A percentile compares a stretch with the other conserved stretches of the same genome.
phyloP scores from a whole-genome alignment of 1,284 basidiomycete species.

The Cutaneotrichosporon daszewskae region DNA sequence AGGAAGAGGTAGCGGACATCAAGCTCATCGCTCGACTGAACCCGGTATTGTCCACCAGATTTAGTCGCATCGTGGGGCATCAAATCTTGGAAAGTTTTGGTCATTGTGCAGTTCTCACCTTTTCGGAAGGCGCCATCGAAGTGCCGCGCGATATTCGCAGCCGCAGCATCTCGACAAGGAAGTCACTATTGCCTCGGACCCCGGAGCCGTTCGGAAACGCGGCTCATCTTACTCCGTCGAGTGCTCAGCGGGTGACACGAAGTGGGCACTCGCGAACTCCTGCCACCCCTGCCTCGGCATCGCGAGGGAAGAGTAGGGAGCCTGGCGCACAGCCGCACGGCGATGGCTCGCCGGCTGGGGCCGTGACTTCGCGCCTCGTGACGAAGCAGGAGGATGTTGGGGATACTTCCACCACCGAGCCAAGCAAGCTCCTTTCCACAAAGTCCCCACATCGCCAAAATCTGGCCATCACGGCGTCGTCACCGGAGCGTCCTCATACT shows the following conservation, averaged over 20 bases:
- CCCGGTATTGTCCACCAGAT: slow-evolving; percentile 23
- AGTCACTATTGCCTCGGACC: not conserved
- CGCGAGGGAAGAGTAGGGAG: not conserved
- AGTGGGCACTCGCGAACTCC: not conserved
- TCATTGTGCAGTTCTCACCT: slow-evolving; percentile 28
- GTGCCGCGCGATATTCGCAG: not conserved
- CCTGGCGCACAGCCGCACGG: not conserved
- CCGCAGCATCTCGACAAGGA: not conserved
- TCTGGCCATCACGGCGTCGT: not conserved
- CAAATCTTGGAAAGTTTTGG: slow-evolving; percentile 29
- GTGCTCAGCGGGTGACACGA: not conserved
- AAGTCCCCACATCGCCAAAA: no score
- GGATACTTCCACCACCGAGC: not conserved
- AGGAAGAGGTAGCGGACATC: not conserved
- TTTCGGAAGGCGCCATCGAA: slow-evolving; percentile 8
- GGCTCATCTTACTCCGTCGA: not conserved
- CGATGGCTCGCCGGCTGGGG: not conserved
- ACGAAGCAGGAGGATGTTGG: not conserved
- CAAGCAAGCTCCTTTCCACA: no score
- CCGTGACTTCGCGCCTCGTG: not conserved
- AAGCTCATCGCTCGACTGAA: slow-evolving; percentile 19
- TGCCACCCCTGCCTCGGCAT: not conserved
- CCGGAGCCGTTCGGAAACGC: not conserved
- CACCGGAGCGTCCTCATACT: not conserved
- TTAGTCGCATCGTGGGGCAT: slow-evolving; percentile 31